Conservation (phyloP, 2,329 filamentous ascomycete genomes). For the Diaporthe helianthi region DNA sequence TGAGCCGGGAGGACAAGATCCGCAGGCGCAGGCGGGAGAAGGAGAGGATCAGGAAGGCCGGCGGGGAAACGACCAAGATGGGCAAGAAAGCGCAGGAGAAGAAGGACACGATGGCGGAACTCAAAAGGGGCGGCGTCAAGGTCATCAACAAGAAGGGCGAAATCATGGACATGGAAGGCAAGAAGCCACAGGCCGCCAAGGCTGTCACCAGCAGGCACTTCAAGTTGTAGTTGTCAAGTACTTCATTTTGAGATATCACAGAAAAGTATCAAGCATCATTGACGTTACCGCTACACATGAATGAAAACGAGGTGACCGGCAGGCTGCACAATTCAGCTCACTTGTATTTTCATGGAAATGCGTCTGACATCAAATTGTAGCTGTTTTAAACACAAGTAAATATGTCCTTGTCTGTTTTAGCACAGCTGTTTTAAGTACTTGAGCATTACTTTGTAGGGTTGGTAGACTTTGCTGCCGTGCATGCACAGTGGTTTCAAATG, state of each 20-base stretch:
- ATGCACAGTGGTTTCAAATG: background rate
- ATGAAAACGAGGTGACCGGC: background rate
- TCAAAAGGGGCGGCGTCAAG: constrained; percentile 79
- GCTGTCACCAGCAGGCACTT: constrained; percentile 62
- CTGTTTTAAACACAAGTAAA: background rate
- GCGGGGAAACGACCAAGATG: constrained; percentile 55
- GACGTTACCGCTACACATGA: background rate
- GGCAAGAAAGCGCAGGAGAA: constrained; percentile 66
- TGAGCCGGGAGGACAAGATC: constrained; percentile 85
- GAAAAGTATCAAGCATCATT: constrained; percentile 22
- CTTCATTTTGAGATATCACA: background rate
- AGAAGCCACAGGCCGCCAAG: constrained; percentile 66
- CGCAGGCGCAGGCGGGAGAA: constrained; percentile 81
- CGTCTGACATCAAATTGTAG: background rate
- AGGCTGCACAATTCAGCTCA: background rate
- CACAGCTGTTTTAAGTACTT: too few relatives aligned
- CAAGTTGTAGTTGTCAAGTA: constrained; percentile 59
- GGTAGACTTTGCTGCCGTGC: background rate
- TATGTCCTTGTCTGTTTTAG: too few relatives aligned
- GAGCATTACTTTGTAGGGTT: too few relatives aligned
- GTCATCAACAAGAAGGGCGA: constrained; percentile 91
- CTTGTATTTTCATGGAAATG: background rate
- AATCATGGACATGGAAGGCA: constrained; percentile 82
- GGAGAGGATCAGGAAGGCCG: constrained; percentile 79
- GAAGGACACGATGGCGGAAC: constrained; percentile 54